A percentile compares a stretch with the other conserved stretches of the same genome.
These are phyloP conservation scores for Aureobasidium zeae DNA, from an alignment of 2,329 filamentous ascomycete genomes.

Conservation along the genomic window DNA sequence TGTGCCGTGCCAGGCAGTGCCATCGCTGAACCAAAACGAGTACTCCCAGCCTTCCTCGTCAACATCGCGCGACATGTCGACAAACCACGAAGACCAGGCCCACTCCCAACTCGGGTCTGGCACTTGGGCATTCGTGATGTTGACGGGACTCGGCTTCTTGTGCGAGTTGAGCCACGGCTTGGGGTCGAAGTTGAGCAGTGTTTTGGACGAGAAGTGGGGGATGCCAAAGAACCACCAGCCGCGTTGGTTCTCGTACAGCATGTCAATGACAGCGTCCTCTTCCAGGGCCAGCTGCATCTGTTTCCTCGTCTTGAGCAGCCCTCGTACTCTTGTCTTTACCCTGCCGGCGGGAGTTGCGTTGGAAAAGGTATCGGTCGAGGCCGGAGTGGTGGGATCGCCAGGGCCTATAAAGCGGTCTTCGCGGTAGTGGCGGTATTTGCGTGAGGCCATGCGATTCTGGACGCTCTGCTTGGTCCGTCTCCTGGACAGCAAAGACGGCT, in stretches of 20 bases:
- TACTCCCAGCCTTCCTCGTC: conserved; percentile 97
- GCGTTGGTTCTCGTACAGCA: conserved; percentile 92
- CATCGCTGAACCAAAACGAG: conserved; percentile 67
- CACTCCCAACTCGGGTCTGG: conserved; percentile 95
- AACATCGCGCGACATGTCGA: conserved; percentile 68
- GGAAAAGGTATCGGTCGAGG: conserved; percentile 15
- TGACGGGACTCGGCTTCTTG: conserved; percentile 49
- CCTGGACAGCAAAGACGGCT: conserved; percentile 18
- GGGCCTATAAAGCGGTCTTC: conserved; percentile 22
- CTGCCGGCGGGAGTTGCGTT: conserved; percentile 18
- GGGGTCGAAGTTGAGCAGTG: conserved; percentile 78
- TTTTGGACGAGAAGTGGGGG: conserved; percentile 78
- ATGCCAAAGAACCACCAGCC: conserved; percentile 83
- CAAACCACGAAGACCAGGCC: conserved; percentile 64
- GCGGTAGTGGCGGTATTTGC: conserved; percentile 17
- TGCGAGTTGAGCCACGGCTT: conserved; percentile 67
- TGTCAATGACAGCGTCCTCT: conserved; percentile 56
- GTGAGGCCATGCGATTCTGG: conserved; percentile 15
- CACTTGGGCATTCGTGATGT: conserved; percentile 79
- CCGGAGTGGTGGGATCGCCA: conserved; percentile 18
- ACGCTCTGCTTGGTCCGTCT: conserved; percentile 21
- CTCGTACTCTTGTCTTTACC: conserved; percentile 25
- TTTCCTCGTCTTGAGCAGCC: conserved; percentile 25
- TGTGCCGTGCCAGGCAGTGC: conserved; percentile 66
- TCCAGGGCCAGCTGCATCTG: conserved; percentile 28